Conservation (phyloP, 1,284 basidiomycete genomes). For the Ganoderma meredithae region DNA sequence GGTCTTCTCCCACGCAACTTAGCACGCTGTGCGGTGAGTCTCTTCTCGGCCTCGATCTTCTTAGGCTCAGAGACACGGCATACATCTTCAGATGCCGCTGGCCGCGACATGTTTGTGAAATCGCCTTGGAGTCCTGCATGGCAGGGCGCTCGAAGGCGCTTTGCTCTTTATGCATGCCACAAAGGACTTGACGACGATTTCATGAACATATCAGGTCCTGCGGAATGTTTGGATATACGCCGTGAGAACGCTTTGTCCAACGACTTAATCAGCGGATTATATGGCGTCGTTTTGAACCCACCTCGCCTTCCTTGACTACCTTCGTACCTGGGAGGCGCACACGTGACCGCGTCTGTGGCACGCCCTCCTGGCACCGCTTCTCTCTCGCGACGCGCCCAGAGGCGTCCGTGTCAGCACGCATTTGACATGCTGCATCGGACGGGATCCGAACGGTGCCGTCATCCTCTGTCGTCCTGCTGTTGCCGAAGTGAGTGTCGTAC, state of each 20-base stretch:
- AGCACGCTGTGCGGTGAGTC: too few species aligned
- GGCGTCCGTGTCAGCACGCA: background rate
- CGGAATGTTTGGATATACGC: too few species aligned
- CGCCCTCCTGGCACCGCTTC: constrained; percentile 22
- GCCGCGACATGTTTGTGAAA: too few species aligned
- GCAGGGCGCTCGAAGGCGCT: too few species aligned
- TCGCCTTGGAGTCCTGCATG: too few species aligned
- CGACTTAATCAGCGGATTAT: background rate
- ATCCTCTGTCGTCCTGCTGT: background rate
- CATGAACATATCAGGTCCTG: too few species aligned
- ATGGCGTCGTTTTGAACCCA: background rate
- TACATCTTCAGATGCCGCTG: too few species aligned
- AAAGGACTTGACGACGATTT: too few species aligned
- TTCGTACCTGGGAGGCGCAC: background rate
- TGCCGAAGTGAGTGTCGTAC: background rate
- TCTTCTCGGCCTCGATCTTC: constrained; percentile 3
- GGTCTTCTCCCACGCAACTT: constrained; percentile 19
- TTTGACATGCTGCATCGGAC: constrained; percentile 5
- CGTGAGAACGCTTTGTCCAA: background rate
- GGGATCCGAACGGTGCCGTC: background rate
- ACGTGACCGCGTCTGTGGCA: constrained; percentile 26
- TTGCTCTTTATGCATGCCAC: too few species aligned
- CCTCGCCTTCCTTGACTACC: background rate
- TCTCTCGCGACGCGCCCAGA: background rate
- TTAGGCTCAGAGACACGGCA: background rate